phyloP scores from a whole-genome alignment of 1,284 basidiomycete species.

The Sanghuangporus sanghuang region DNA sequence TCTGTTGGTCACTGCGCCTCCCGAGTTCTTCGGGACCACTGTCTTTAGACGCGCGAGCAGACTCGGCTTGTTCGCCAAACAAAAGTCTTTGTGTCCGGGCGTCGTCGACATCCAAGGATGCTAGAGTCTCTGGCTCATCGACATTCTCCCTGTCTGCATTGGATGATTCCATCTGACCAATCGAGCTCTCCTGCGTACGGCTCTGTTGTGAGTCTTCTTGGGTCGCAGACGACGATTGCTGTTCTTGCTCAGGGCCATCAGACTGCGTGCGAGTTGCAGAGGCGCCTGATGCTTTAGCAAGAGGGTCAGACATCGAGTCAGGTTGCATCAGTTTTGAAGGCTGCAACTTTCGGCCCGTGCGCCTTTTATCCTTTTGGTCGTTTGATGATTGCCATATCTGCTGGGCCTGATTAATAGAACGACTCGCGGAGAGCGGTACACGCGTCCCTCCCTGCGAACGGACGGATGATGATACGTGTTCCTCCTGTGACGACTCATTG shows the following conservation, averaged over 20 bases:
- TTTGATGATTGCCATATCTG: background rate
- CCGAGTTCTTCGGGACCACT: background rate
- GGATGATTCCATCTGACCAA: background rate
- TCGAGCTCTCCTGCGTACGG: background rate
- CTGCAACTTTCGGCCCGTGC: background rate
- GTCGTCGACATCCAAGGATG: conserved; percentile 8
- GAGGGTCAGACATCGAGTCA: background rate
- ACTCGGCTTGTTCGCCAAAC: background rate
- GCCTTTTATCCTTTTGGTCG: background rate
- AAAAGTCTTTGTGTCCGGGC: conserved; percentile 1
- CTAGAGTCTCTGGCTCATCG: background rate
- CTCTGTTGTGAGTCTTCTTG: conserved; percentile 1
- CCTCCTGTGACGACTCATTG: background rate
- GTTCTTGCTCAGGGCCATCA: background rate
- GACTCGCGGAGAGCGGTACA: background rate
- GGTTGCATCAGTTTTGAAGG: background rate
- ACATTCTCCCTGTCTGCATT: background rate
- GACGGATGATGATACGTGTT: background rate
- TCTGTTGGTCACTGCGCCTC: background rate
- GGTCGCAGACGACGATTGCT: background rate
- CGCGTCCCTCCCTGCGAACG: background rate
- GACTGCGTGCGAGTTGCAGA: background rate
- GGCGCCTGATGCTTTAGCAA: background rate
- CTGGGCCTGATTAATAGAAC: background rate
- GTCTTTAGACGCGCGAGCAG: background rate